A percentile compares a stretch with the other conserved stretches of the same genome.
phyloP scores from a whole-genome alignment of 192 early-diverging fungal species.

The Coemansia sp. region DNA sequence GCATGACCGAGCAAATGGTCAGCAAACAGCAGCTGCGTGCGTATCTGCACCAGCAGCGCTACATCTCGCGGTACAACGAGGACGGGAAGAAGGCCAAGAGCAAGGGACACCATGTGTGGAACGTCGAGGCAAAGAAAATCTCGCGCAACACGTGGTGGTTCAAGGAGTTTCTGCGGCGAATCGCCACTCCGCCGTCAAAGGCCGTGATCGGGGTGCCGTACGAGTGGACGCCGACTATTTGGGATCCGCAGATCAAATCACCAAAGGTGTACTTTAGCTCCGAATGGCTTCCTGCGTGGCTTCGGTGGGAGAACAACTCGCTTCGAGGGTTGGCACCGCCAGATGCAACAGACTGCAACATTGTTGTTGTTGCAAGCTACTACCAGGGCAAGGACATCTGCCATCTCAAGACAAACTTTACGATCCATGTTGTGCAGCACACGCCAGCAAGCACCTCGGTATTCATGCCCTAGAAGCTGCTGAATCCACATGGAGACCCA shows the following conservation, averaged over 20 bases:
- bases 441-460: constrained; percentile 29
- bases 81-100: constrained; percentile 78
- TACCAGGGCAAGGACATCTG: constrained; percentile 58
- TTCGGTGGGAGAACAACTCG: constrained; percentile 72
- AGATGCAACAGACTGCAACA: constrained; percentile 59
- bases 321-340: constrained; percentile 63
- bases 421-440: constrained; percentile 32
- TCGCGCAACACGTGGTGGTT: constrained; percentile 69
- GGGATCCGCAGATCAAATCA: constrained; percentile 74
- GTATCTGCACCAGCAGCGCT: constrained; percentile 72
- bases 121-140: constrained; percentile 76
- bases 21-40: constrained; percentile 67
- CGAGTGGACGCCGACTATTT: constrained; percentile 68
- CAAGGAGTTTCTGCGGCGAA: constrained; percentile 67
- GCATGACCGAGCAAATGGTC: constrained; percentile 64
- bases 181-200: constrained; percentile 67
- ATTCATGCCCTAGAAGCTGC: constrained; percentile 29
- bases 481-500: not conserved
- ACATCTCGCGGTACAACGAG: constrained; percentile 79
- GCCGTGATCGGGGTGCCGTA: constrained; percentile 63
- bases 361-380: constrained; percentile 68
- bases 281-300: constrained; percentile 69
- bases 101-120: constrained; percentile 81
- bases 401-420: constrained; percentile 45
- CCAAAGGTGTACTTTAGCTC: constrained; percentile 72